Evolutionary conservation across 108 stramenopile genomes (phyloP), one percentile per base, ranked within the genome.

Genomic region (Nitzschia palea): DNA sequence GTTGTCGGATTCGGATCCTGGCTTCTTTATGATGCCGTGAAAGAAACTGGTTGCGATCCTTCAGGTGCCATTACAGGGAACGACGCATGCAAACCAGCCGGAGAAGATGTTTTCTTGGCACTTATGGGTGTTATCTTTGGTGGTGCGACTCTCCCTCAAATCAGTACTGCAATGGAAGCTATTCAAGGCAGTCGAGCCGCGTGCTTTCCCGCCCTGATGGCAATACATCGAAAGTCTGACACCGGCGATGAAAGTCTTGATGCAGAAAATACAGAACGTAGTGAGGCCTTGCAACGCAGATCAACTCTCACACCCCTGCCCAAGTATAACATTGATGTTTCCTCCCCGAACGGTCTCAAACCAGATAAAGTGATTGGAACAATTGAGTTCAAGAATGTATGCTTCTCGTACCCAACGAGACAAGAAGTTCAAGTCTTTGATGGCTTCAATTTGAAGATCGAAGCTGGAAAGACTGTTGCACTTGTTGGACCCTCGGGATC

Each of bases 381-480:
- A 20, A 69, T 90, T 26, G 55, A 54, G 15, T 90, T 90, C 47
- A 48, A 65, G 0, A 69, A 78, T 48, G 76, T 78, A 14, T 37
- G 53, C 30, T 90, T 90, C 65, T 67, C 73, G 15, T 90, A 86
- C 51, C 88, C 88, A 18, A 85, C 84, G 4, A 54, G 88, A 8
- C 65, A 60, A 3, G 64, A 80, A 15, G 47, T 51, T 8, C 42
- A 56, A 4, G 86, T 90, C 4, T 86, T 80, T 48, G 55, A 78
- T 55, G 82, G 74, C 18, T 82, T 90, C 52, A 67, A 53, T 20
- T 77, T 92, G 27, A 65, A 76, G 27, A 76, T 92, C 26, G 48
- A 59, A 26, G 55, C 87, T n/a, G 82, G 86, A 9, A 70, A 77
- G 43, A 80, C 87, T 32, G 82, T 92, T 4, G 94, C 89, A 15